Evolutionary conservation across 441 rosid genomes (phyloP).

Genomic region (Macaranga tanarius): DNA sequence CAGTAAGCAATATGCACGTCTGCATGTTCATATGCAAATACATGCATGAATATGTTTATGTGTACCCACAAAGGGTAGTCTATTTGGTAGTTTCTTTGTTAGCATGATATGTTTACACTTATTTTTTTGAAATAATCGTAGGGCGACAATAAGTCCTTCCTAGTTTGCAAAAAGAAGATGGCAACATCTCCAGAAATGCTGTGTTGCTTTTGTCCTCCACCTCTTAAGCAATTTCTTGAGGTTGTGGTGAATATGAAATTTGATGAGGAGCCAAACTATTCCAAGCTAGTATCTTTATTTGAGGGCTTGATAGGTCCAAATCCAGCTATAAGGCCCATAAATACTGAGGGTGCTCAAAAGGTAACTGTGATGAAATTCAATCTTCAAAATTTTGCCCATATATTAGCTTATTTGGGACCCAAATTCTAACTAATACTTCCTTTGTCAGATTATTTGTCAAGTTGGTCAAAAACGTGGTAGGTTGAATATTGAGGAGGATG

Average conservation of each 20-base stretch:
- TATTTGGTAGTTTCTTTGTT: constrained; percentile 11
- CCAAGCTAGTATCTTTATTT: constrained; percentile 81
- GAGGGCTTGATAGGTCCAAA: constrained; percentile 79
- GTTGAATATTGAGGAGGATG: constrained; percentile 83
- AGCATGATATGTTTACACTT: constrained; percentile 6
- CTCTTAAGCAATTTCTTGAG: constrained; percentile 91
- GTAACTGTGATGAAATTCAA: constrained; percentile 33
- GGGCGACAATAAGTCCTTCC: constrained; percentile 98
- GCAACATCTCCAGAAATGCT: constrained; percentile 90
- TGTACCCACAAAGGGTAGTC: no score
- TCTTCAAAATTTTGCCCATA: constrained; percentile 9
- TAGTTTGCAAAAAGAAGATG: constrained; percentile 98
- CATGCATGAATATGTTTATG: background rate
- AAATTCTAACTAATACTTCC: constrained; percentile 7
- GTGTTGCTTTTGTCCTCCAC: constrained; percentile 92
- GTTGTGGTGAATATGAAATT: constrained; percentile 94
- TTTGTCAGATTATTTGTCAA: constrained; percentile 65
- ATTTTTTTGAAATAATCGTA: constrained; percentile 21
- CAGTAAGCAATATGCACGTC: background rate
- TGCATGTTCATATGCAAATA: background rate
- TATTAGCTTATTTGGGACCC: background rate
- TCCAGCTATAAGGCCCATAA: constrained; percentile 91
- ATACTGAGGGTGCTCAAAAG: constrained; percentile 98
- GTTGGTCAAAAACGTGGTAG: constrained; percentile 98
- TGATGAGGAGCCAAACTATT: constrained; percentile 96